A percentile compares a stretch with the other conserved stretches of the same genome.
Evolutionary conservation across 176 grass and related monocot genomes (phyloP).

Genomic region (Pontederia paniculata): DNA sequence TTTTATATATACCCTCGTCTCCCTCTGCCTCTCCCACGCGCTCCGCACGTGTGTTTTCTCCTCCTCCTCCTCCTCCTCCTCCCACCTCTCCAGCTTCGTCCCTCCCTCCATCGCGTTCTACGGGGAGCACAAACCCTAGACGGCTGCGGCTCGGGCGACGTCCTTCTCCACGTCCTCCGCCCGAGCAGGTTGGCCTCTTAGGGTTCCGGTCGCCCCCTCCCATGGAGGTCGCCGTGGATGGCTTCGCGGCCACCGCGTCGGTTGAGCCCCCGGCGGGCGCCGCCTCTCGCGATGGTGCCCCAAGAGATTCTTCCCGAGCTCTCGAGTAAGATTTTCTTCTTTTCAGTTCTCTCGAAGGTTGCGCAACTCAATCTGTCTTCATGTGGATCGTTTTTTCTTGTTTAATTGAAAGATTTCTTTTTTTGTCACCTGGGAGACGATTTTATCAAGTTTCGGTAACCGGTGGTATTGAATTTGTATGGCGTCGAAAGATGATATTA

Average conservation of each 20-base stretch:
- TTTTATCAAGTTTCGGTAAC: too few species aligned
- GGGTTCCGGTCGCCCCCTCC: neutral
- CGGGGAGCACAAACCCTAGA: neutral
- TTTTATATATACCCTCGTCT: too few species aligned
- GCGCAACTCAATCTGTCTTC: neutral
- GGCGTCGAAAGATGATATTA: too few species aligned
- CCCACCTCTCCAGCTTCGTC: too few species aligned
- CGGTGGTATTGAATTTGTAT: too few species aligned
- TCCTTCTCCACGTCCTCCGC: neutral
- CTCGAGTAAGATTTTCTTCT: constrained; percentile 4
- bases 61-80: too few species aligned
- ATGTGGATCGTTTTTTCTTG: neutral
- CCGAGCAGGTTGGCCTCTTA: neutral
- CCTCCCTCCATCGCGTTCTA: too few species aligned
- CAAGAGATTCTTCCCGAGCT: constrained; percentile 10
- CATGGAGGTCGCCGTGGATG: neutral
- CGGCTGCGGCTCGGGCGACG: neutral
- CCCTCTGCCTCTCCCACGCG: too few species aligned
- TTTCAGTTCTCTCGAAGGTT: too few species aligned
- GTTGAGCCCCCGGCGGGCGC: neutral
- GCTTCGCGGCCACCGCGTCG: neutral
- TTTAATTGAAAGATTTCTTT: neutral
- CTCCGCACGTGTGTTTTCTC: too few species aligned
- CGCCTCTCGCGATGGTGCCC: neutral
- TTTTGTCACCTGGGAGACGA: too few species aligned